These are phyloP conservation scores for Myxozyma melibiosi DNA, from an alignment of 805 yeast genomes.

Conservation along the genomic window DNA sequence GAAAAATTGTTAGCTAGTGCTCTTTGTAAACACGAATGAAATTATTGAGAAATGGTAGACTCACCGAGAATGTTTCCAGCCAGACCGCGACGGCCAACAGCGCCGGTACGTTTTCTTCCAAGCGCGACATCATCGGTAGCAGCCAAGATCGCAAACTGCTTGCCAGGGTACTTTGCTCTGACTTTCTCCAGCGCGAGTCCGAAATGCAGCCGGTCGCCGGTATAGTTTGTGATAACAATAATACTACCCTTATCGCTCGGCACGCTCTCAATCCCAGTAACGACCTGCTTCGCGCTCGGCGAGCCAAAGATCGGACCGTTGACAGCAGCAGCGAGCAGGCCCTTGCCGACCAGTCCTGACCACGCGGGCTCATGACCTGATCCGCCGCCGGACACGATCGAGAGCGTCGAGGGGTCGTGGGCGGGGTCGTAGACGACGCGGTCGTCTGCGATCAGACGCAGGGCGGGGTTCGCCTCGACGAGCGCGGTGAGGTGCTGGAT, in stretches of 20 bases:
- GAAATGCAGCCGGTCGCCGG: constrained; percentile 92
- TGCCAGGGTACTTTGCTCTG: constrained; percentile 12
- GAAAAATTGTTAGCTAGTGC: neutral
- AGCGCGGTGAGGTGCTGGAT: constrained; percentile 56
- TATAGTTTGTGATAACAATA: constrained; percentile 84
- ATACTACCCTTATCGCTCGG: constrained; percentile 57
- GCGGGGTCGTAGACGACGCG: constrained; percentile 41
- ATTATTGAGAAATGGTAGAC: neutral
- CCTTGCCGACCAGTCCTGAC: constrained; percentile 86
- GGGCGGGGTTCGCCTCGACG: constrained; percentile 56
- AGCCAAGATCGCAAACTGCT: constrained; percentile 54
- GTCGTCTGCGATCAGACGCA: constrained; percentile 57
- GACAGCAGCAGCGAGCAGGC: constrained; percentile 81
- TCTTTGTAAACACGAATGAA: neutral
- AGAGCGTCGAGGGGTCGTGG: constrained; percentile 45
- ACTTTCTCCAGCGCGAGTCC: constrained; percentile 83
- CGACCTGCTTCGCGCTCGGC: constrained; percentile 87
- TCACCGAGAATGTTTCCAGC: constrained; percentile 75
- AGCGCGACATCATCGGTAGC: constrained; percentile 94
- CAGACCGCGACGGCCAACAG: constrained; percentile 92
- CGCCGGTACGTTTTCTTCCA: constrained; percentile 80
- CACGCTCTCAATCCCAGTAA: constrained; percentile 56
- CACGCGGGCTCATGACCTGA: constrained; percentile 95
- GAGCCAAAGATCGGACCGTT: constrained; percentile 89
- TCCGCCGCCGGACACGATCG: constrained; percentile 88